Percentiles rank a stretch among this genome's conserved stretches.
These are phyloP conservation scores for Eucalyptus curtisii DNA, from an alignment of 345 rosid species.

Conservation along the genomic window DNA sequence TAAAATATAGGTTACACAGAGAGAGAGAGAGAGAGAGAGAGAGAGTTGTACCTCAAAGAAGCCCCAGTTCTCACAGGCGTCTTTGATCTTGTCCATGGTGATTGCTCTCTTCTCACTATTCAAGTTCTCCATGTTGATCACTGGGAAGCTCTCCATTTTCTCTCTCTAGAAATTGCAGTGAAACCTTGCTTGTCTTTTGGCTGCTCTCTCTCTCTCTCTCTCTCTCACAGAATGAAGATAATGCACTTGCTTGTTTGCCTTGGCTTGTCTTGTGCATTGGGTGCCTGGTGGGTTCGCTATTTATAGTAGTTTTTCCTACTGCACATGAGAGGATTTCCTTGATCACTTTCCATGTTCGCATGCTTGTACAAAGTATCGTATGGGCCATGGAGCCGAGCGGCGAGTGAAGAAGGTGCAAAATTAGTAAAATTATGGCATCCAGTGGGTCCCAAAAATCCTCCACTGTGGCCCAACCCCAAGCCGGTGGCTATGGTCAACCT, in stretches of 20 bases:
- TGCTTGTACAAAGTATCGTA: accelerated
- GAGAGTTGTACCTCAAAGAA: slow-evolving; percentile 97
- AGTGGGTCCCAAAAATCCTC: neutral
- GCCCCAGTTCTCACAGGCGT: slow-evolving; percentile 98
- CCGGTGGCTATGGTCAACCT: neutral
- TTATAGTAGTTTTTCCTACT: neutral
- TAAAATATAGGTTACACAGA: neutral
- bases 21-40: neutral
- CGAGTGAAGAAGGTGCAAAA: neutral
- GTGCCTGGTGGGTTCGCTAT: neutral
- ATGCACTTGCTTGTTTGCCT: neutral
- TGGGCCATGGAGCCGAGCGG: neutral
- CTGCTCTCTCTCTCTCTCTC: neutral
- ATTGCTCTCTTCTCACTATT: slow-evolving; percentile 49
- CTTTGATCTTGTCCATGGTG: slow-evolving; percentile 63
- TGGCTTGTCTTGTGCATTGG: neutral
- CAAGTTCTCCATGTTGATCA: slow-evolving; percentile 53
- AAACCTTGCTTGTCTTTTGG: neutral
- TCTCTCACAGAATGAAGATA: neutral
- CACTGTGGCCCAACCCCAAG: neutral
- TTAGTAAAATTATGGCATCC: neutral
- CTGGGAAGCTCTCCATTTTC: slow-evolving; percentile 56
- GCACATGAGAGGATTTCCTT: neutral
- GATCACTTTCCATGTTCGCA: neutral
- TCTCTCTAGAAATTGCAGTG: neutral